These are phyloP conservation scores for Neltuma alba DNA, from an alignment of 306 rosid genomes.

Conservation along the genomic window DNA sequence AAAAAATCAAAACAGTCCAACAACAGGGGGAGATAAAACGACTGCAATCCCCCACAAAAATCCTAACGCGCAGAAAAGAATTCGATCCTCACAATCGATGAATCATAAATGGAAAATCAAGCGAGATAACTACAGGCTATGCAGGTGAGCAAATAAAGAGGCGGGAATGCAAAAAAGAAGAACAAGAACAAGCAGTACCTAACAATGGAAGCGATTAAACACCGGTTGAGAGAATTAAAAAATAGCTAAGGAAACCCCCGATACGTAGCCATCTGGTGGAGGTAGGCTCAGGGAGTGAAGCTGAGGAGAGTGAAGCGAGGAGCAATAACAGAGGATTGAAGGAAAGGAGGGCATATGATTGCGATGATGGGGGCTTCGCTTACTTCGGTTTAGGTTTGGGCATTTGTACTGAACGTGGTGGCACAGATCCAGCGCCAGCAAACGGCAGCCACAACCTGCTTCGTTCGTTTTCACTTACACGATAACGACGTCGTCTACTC, in stretches of 20 bases:
- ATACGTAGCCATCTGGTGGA: background rate
- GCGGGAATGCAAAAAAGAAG: background rate
- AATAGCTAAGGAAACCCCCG: conserved; percentile 3
- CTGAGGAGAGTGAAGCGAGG: background rate
- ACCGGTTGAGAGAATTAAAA: background rate
- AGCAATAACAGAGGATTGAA: background rate
- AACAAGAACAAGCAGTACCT: conserved; percentile 13
- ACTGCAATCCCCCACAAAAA: background rate
- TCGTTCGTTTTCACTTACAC: background rate
- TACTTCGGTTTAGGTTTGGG: background rate
- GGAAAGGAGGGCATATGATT: no score
- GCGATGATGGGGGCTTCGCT: background rate
- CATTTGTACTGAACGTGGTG: background rate
- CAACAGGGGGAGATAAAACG: background rate
- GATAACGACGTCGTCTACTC: background rate
- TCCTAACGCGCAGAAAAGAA: background rate
- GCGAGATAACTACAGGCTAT: background rate
- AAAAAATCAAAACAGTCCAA: background rate
- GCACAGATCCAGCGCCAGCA: background rate
- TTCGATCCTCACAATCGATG: background rate
- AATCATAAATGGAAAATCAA: background rate
- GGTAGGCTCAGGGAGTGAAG: background rate
- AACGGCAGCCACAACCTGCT: background rate
- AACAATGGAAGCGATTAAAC: background rate
- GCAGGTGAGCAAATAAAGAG: background rate